These are phyloP conservation scores for Suillus sp. DNA, from an alignment of 768 basidiomycete genomes.

Conservation along the genomic window DNA sequence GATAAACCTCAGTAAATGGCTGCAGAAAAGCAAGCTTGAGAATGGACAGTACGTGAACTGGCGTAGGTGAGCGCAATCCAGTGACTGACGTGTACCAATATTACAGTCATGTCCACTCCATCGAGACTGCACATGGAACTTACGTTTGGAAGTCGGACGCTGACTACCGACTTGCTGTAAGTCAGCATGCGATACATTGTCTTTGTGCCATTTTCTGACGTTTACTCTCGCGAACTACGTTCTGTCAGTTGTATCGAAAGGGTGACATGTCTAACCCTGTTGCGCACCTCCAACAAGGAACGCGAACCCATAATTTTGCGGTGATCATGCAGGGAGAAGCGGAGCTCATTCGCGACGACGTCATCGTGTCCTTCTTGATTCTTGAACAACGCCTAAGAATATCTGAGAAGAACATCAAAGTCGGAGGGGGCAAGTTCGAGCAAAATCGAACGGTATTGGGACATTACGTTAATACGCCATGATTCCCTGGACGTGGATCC, in stretches of 20 bases:
- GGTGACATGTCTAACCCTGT: slow-evolving; percentile 10
- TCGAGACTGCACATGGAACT: slow-evolving; percentile 11
- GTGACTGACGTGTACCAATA: not conserved
- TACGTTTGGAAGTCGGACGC: slow-evolving; percentile 21
- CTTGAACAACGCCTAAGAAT: slow-evolving; percentile 20
- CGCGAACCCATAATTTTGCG: slow-evolving; percentile 13
- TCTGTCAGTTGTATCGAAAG: slow-evolving; percentile 16
- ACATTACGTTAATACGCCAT: not conserved
- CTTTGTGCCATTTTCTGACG: slow-evolving; percentile 1
- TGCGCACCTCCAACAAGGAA: slow-evolving; percentile 15
- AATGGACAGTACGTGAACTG: slow-evolving; percentile 18
- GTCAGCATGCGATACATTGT: not conserved
- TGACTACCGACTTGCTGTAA: slow-evolving; percentile 16
- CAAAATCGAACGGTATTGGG: slow-evolving; percentile 16
- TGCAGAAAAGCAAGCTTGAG: slow-evolving; percentile 15
- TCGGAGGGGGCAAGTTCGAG: slow-evolving; percentile 20
- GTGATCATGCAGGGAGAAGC: slow-evolving; percentile 16
- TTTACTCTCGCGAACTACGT: not conserved
- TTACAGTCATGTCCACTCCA: slow-evolving; percentile 15
- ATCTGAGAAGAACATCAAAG: slow-evolving; percentile 13
- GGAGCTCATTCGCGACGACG: slow-evolving; percentile 18
- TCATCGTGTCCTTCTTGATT: slow-evolving; percentile 18
- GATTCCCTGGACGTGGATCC: not conserved
- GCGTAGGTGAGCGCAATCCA: not conserved
- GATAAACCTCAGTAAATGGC: slow-evolving; percentile 19